Percentiles rank a stretch among this genome's conserved stretches.
Evolutionary conservation across 2,329 filamentous ascomycete genomes (phyloP).

Genomic region (Alternaria sp.): DNA sequence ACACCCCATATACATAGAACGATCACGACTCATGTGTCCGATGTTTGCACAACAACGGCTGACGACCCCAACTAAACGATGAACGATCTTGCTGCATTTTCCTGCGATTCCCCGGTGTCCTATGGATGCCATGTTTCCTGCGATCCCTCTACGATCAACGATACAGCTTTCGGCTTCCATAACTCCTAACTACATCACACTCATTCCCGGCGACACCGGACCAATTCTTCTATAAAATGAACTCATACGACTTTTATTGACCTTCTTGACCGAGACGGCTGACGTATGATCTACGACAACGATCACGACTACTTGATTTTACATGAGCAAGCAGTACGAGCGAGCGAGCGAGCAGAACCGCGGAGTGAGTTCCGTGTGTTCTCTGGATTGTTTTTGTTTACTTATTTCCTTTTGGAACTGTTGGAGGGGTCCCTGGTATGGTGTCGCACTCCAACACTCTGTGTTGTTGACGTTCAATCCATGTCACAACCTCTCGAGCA

Average conservation of each 20-base stretch:
- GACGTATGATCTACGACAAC: conserved; percentile 40
- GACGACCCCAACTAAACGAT: conserved; percentile 46
- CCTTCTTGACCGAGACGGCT: conserved; percentile 33
- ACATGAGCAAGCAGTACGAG: conserved; percentile 6
- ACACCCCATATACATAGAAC: conserved; percentile 39
- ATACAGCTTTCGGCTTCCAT: conserved; percentile 24
- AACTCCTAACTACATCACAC: conserved; percentile 42
- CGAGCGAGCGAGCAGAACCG: conserved; percentile 16
- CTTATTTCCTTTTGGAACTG: conserved; percentile 5
- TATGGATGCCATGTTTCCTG: conserved; percentile 44
- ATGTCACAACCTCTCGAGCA: background rate
- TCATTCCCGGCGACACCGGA: conserved; percentile 34
- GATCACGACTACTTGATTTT: conserved; percentile 23
- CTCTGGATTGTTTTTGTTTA: conserved; percentile 19
- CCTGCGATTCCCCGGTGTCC: conserved; percentile 51
- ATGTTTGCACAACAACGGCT: conserved; percentile 45
- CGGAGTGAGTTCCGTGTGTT: conserved; percentile 16
- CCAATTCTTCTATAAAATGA: conserved; percentile 20
- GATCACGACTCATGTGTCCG: conserved; percentile 44
- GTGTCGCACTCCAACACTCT: conserved; percentile 16
- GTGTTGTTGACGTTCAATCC: conserved; percentile 13
- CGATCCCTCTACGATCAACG: conserved; percentile 27
- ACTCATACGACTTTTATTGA: conserved; percentile 31
- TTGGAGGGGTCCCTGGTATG: conserved; percentile 16
- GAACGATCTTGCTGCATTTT: conserved; percentile 38